These are phyloP conservation scores for Gastrodia elata DNA, from an alignment of 106 monocot genomes.

Conservation along the genomic window DNA sequence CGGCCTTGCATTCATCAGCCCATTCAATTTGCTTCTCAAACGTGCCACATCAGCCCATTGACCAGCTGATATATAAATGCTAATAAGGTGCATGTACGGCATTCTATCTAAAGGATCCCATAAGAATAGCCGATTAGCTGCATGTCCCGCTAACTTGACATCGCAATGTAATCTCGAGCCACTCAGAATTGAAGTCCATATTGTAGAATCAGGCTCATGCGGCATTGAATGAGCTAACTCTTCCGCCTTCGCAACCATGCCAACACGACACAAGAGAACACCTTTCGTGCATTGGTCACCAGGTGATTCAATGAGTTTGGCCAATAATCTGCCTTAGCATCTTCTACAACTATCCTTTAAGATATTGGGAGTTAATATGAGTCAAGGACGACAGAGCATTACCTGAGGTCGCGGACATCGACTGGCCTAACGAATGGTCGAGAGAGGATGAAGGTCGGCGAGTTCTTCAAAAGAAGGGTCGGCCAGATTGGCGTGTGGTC, in stretches of 20 bases:
- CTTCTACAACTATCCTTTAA: too few species aligned
- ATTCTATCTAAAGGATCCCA: slow-evolving; percentile 28
- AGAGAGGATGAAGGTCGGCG: too few species aligned
- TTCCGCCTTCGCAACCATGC: slow-evolving; percentile 31
- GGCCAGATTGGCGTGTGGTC: too few species aligned
- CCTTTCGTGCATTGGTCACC: too few species aligned
- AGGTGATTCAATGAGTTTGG: too few species aligned
- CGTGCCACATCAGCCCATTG: slow-evolving; percentile 22
- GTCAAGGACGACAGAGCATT: too few species aligned
- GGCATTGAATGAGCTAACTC: slow-evolving; percentile 35
- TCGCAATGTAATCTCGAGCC: slow-evolving; percentile 30
- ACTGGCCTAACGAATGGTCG: too few species aligned
- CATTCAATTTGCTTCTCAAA: slow-evolving; percentile 20
- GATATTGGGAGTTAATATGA: too few species aligned
- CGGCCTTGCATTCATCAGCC: slow-evolving; percentile 19
- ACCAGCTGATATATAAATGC: slow-evolving; percentile 29
- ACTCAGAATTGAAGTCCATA: slow-evolving; percentile 47
- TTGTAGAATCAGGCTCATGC: slow-evolving; percentile 27
- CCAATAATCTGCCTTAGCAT: too few species aligned
- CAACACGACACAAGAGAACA: slow-evolving; percentile 44
- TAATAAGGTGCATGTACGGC: slow-evolving; percentile 46
- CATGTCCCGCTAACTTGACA: slow-evolving; percentile 34
- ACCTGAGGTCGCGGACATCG: too few species aligned
- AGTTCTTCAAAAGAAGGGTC: too few species aligned
- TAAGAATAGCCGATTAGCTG: slow-evolving; percentile 29